Evolutionary conservation across 1,139 yeast genomes (phyloP).

Genomic region (Spencermartinsiella ligniputridi): DNA sequence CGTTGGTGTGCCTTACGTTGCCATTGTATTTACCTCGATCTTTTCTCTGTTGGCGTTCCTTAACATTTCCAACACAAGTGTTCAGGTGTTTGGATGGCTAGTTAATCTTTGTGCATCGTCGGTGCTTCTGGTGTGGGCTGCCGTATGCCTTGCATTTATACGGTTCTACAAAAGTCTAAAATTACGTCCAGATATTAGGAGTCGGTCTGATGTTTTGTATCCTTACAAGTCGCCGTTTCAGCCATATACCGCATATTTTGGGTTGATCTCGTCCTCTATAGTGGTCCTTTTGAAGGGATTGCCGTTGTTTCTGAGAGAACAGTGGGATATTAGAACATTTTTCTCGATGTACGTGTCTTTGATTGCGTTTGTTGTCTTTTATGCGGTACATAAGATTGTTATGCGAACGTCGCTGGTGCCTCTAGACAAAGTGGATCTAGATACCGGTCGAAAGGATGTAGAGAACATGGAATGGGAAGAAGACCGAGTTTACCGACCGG

Average conservation of each 20-base stretch:
- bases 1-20: conserved; percentile 67
- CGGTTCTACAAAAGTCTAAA: conserved; percentile 68
- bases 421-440: conserved; percentile 66
- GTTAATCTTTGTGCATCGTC: conserved; percentile 64
- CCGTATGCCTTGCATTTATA: conserved; percentile 69
- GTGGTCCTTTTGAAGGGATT: conserved; percentile 67
- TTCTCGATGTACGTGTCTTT: conserved; percentile 66
- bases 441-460: conserved; percentile 68
- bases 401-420: conserved; percentile 53
- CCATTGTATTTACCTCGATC: conserved; percentile 59
- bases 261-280: conserved; percentile 51
- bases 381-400: conserved; percentile 50
- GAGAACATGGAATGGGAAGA: conserved; percentile 38
- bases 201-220: conserved; percentile 39
- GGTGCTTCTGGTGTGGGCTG: conserved; percentile 74
- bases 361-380: conserved; percentile 51
- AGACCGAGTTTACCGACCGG: conserved; percentile 31
- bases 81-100: conserved; percentile 62
- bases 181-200: conserved; percentile 38
- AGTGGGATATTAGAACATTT: conserved; percentile 63
- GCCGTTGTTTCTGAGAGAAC: conserved; percentile 51
- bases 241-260: conserved; percentile 68
- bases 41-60: conserved; percentile 60
- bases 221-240: conserved; percentile 76
- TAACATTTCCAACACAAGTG: conserved; percentile 54